A percentile compares a stretch with the other conserved stretches of the same genome.
phyloP scores from a whole-genome alignment of 2,329 filamentous ascomycete genomes.

The Penicillium expansum region DNA sequence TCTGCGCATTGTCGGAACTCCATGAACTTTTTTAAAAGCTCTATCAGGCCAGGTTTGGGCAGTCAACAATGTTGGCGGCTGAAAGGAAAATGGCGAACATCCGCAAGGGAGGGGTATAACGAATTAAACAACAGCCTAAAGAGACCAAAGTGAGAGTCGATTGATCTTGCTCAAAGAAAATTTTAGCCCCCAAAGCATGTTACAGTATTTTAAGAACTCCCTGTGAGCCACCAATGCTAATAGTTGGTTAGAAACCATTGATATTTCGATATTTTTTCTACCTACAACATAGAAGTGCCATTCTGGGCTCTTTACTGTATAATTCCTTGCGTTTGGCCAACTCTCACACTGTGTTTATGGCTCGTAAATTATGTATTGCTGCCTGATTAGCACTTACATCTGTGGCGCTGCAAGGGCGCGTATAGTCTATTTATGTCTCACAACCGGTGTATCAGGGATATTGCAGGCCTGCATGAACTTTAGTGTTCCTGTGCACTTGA shows the following conservation, averaged over 20 bases:
- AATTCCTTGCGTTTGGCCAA: not conserved
- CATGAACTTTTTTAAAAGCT: too few relatives aligned
- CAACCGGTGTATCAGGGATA: slow-evolving; percentile 12
- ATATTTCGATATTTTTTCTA: not conserved
- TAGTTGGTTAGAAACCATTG: not conserved
- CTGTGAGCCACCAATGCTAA: not conserved
- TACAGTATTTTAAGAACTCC: not conserved
- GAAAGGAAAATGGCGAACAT: not conserved
- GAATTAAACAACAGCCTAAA: too few relatives aligned
- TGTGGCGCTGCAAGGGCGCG: slow-evolving; percentile 19
- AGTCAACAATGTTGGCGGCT: not conserved
- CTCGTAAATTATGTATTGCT: not conserved
- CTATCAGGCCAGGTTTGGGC: not conserved
- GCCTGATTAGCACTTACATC: not conserved
- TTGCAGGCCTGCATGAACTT: not conserved
- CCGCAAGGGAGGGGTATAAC: not conserved
- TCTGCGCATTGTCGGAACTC: too few relatives aligned
- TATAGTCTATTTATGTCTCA: slow-evolving; percentile 21
- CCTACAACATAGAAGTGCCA: not conserved
- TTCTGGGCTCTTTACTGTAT: not conserved
- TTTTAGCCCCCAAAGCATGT: not conserved
- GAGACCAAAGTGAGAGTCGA: not conserved
- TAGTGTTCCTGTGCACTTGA: not conserved
- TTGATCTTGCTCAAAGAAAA: not conserved
- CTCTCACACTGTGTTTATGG: not conserved